Evolutionary conservation across 2,329 filamentous ascomycete genomes (phyloP).

Genomic region (Pseudogymnoascus sp.): DNA sequence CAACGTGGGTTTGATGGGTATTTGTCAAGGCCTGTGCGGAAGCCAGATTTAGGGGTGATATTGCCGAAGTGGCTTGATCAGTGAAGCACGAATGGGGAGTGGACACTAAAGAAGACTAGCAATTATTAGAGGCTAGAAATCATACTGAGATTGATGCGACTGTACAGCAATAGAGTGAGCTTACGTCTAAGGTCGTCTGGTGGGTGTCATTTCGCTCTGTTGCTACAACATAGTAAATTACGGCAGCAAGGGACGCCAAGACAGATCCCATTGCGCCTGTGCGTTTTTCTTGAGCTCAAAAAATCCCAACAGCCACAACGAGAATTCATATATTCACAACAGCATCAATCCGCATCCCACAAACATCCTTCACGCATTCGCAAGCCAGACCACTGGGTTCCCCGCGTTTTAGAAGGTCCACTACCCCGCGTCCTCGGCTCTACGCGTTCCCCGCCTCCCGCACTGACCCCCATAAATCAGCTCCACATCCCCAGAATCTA

Average conservation of each 20-base stretch:
- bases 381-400: neutral
- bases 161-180: neutral
- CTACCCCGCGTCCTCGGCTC: neutral
- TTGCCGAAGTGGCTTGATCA: neutral
- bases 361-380: neutral
- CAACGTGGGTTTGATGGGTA: conserved; percentile 22
- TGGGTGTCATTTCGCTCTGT: neutral
- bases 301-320: neutral
- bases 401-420: neutral
- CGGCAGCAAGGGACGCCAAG: neutral
- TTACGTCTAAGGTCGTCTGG: neutral
- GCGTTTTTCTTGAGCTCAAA: neutral
- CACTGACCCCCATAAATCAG: neutral
- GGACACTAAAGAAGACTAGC: neutral
- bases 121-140: neutral
- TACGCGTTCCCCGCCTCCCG: neutral
- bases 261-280: neutral
- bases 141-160: neutral
- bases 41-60: neutral
- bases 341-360: neutral
- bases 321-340: neutral
- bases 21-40: neutral
- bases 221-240: neutral
- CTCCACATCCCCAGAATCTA: neutral
- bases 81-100: neutral